Evolutionary conservation across 805 yeast genomes (phyloP).

Genomic region (Torulaspora franciscae): DNA sequence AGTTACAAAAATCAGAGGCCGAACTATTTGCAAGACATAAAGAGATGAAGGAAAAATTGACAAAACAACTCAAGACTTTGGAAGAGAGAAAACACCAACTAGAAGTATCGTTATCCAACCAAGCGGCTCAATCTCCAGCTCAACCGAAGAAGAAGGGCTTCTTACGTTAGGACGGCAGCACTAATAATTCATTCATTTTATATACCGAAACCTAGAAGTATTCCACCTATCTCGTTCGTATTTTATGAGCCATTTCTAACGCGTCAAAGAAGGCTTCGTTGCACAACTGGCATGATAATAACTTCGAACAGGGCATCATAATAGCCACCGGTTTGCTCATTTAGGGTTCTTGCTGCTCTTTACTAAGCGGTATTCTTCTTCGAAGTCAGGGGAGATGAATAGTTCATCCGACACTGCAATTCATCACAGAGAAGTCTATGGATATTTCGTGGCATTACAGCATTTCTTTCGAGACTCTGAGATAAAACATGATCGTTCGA

Average conservation of each 20-base stretch:
- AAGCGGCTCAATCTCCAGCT: slow-evolving; percentile 44
- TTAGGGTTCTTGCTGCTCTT: neutral
- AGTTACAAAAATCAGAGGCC: slow-evolving; percentile 92
- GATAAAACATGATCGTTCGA: slow-evolving; percentile 30
- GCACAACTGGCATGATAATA: neutral
- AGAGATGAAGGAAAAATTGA: slow-evolving; percentile 92
- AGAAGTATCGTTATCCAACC: slow-evolving; percentile 41
- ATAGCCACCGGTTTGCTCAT: neutral
- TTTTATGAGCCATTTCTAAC: slow-evolving; percentile 1
- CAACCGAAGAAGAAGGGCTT: slow-evolving; percentile 75
- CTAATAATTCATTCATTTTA: neutral
- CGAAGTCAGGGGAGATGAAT: slow-evolving; percentile 4
- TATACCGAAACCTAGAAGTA: neutral
- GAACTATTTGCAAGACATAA: slow-evolving; percentile 93
- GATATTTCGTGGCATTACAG: slow-evolving; percentile 28
- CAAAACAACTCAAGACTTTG: slow-evolving; percentile 79
- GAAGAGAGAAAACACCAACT: slow-evolving; percentile 86
- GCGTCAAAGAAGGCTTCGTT: slow-evolving; percentile 1
- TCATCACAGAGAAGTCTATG: slow-evolving; percentile 22
- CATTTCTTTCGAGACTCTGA: slow-evolving; percentile 32
- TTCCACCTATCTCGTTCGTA: neutral
- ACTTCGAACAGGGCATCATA: neutral
- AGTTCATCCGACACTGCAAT: slow-evolving; percentile 10
- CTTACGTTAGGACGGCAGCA: slow-evolving; percentile 45
- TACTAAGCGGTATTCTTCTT: neutral